Evolutionary conservation across 352 stramenopile species (phyloP).

Genomic region (Pythium volutum): DNA sequence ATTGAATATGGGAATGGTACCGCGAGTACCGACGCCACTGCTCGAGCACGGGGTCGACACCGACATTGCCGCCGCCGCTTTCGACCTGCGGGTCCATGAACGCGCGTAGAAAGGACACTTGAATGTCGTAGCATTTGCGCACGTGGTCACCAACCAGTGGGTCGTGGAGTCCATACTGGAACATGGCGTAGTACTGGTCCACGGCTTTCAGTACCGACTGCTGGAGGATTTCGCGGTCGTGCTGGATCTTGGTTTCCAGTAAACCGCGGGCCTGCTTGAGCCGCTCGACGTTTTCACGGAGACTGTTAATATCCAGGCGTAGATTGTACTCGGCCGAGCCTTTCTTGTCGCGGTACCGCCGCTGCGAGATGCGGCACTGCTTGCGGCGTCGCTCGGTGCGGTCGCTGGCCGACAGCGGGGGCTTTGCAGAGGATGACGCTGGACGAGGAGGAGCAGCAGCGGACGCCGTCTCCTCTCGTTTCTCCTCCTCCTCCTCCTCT

Average conservation of each 20-base stretch:
- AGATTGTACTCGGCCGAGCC: constrained; percentile 65
- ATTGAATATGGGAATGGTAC: constrained; percentile 44
- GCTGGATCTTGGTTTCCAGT: constrained; percentile 45
- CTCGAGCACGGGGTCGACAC: constrained; percentile 41
- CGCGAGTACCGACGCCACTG: constrained; percentile 64
- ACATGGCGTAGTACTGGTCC: constrained; percentile 66
- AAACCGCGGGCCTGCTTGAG: constrained; percentile 39
- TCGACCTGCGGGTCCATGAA: constrained; percentile 49
- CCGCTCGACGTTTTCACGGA: constrained; percentile 55
- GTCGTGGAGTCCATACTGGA: constrained; percentile 52
- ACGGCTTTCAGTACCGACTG: constrained; percentile 46
- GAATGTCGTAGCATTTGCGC: constrained; percentile 48
- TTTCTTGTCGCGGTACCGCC: constrained; percentile 68
- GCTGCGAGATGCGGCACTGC: constrained; percentile 68
- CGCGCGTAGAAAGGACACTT: constrained; percentile 42
- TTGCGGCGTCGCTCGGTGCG: constrained; percentile 41
- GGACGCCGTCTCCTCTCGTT: not conserved
- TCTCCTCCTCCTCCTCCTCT: not conserved
- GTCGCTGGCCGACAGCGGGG: constrained; percentile 11
- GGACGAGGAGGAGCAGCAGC: not conserved
- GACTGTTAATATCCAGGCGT: constrained; percentile 56
- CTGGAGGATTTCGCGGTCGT: constrained; percentile 31
- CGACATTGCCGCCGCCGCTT: constrained; percentile 36
- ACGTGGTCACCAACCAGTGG: constrained; percentile 32
- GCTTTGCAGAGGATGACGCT: not conserved